Evolutionary conservation across 2,329 filamentous ascomycete species (phyloP).

Genomic region (Aspergillus puulaauensis): DNA sequence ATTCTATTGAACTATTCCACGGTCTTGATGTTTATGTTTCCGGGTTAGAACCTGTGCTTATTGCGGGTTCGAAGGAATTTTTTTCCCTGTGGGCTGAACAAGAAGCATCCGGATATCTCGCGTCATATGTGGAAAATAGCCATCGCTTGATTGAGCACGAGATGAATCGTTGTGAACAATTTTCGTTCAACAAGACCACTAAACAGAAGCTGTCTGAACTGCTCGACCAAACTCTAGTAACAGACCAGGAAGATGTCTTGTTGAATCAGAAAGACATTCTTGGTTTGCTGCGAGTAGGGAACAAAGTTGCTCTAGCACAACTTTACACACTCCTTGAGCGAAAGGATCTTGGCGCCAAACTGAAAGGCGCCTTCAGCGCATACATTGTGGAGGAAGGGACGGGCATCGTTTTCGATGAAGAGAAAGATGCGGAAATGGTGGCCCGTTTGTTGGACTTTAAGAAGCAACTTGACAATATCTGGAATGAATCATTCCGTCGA

Average conservation of each 20-base stretch:
- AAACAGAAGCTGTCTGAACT: slow-evolving; percentile 71
- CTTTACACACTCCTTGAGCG: slow-evolving; percentile 77
- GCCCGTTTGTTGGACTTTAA: slow-evolving; percentile 78
- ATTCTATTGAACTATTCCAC: slow-evolving; percentile 78
- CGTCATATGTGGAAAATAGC: slow-evolving; percentile 72
- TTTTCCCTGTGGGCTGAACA: slow-evolving; percentile 69
- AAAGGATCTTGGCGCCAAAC: slow-evolving; percentile 65
- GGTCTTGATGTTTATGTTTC: slow-evolving; percentile 78
- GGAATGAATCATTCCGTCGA: slow-evolving; percentile 72
- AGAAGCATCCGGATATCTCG: slow-evolving; percentile 63
- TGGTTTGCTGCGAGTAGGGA: slow-evolving; percentile 69
- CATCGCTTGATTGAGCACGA: slow-evolving; percentile 70
- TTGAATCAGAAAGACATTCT: slow-evolving; percentile 67
- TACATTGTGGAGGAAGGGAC: slow-evolving; percentile 78
- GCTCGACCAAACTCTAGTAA: slow-evolving; percentile 71
- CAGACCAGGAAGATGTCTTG: slow-evolving; percentile 64
- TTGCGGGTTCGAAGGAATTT: slow-evolving; percentile 66
- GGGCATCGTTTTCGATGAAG: slow-evolving; percentile 75
- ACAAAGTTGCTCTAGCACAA: slow-evolving; percentile 68
- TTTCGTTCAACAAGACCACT: slow-evolving; percentile 79
- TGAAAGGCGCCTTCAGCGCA: slow-evolving; percentile 71
- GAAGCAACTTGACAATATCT: slow-evolving; percentile 72
- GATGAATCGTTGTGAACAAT: slow-evolving; percentile 72
- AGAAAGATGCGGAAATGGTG: slow-evolving; percentile 81
- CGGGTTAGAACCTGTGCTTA: slow-evolving; percentile 74